Evolutionary conservation across 2,329 filamentous ascomycete genomes (phyloP).

Genomic region (Ceratocystis alfenasii): DNA sequence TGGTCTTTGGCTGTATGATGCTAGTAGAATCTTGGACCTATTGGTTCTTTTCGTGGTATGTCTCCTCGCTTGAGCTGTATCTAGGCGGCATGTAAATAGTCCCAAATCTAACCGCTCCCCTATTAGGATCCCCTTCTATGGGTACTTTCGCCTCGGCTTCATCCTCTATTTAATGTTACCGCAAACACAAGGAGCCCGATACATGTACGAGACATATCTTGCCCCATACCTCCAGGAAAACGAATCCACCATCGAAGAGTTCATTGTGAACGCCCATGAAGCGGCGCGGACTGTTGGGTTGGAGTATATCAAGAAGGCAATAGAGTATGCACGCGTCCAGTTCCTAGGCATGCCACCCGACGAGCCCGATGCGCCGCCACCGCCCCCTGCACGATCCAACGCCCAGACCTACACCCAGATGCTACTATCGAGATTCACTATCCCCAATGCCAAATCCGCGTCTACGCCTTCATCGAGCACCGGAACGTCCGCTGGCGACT

Average conservation of each 20-base stretch:
- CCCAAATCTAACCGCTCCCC: conserved; percentile 9
- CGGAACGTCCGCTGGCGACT: conserved; percentile 45
- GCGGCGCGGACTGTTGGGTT: conserved; percentile 65
- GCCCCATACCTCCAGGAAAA: conserved; percentile 82
- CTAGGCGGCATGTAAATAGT: not conserved
- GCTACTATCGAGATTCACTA: conserved; percentile 73
- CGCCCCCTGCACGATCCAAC: conserved; percentile 33
- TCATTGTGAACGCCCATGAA: conserved; percentile 73
- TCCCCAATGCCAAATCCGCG: conserved; percentile 39
- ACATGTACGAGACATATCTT: conserved; percentile 73
- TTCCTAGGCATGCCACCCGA: conserved; percentile 64
- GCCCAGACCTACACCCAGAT: conserved; percentile 55
- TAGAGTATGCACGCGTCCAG: conserved; percentile 62
- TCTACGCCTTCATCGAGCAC: conserved; percentile 25
- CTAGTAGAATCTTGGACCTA: conserved; percentile 77
- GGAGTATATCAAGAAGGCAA: conserved; percentile 57
- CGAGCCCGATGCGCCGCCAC: conserved; percentile 30
- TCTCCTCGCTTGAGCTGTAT: conserved; percentile 13
- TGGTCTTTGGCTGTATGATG: conserved; percentile 70
- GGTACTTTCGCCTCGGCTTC: conserved; percentile 75
- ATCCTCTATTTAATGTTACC: conserved; percentile 94
- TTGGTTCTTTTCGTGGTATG: conserved; percentile 72
- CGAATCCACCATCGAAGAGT: conserved; percentile 76
- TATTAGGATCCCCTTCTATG: conserved; percentile 75
- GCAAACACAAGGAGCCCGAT: conserved; percentile 83